Evolutionary conservation across 2,329 filamentous ascomycete genomes (phyloP), one percentile per base, ranked within the genome.

Genomic region (Cordyceps pruinosa): DNA sequence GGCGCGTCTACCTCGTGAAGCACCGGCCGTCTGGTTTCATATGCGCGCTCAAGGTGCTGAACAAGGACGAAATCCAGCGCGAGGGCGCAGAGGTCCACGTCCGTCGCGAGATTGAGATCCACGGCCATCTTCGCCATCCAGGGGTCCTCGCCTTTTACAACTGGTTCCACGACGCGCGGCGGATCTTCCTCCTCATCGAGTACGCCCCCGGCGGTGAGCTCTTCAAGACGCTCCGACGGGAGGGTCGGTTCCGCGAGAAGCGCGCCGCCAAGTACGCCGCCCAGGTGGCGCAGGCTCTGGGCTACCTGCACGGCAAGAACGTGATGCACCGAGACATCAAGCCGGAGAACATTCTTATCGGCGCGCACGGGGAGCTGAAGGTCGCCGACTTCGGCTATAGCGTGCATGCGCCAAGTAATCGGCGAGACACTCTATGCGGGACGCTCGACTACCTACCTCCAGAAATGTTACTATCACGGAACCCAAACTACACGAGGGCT

Each of bases 371-470:
- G 63, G 94, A 99, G 77, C 92, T 99, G 76, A 99, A 99, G 74
- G 92, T 99, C 68, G 95, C 90, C 5, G 94, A 99, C 72, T 99
- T 97, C 68, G 93, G 94, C 50, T 99, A 94, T 94, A 95, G 89
- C 70, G 94, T 97, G 4, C 94, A 99, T 72, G 94, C 94, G 5
- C 94, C 94, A 28, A 97, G 96, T 73, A 95, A 93, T 75, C 80
- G 94, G 64, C 82, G 94, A 61, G 88, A 92, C 68, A 99, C 94
- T 57, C 92, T 97, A 84, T 99, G 94, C 71, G 94, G 94, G 61
- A 99, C 94, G 19, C 83, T 97, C 42, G 94, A 99, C 74, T 99
- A 99, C 72, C 83, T 99, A 17, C 94, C 94, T 3, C 94, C 94
- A 5, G 94, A 99, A 84, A 99, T 99, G 94, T 83, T 97, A 72